A percentile compares a stretch with the other conserved stretches of the same genome.
phyloP scores from a whole-genome alignment of 2,329 filamentous ascomycete genomes.

The Chrysoporthe cubensis region DNA sequence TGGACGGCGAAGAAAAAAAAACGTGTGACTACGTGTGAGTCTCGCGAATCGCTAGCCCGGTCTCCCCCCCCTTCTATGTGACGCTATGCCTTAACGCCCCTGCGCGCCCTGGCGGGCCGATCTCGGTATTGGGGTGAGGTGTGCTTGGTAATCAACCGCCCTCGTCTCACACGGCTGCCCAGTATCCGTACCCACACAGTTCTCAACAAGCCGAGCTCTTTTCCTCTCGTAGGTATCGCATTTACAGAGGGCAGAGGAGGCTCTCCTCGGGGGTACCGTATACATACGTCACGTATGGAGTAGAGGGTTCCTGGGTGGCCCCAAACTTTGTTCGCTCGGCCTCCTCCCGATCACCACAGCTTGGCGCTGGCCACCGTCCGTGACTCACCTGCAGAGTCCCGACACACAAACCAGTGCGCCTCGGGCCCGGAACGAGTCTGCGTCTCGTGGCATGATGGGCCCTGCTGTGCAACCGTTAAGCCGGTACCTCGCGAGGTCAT shows the following conservation, averaged over 20 bases:
- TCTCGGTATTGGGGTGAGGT: slow-evolving; percentile 1
- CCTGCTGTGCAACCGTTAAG: slow-evolving; percentile 1
- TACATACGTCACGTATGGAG: no score
- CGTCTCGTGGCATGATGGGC: neutral
- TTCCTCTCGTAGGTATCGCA: neutral
- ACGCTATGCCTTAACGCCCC: neutral
- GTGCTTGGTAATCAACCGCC: slow-evolving; percentile 9
- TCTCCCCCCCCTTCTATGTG: neutral
- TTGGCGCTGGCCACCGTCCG: neutral
- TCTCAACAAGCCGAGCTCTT: no score
- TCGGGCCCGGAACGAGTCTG: slow-evolving; percentile 5
- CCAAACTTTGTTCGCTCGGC: neutral
- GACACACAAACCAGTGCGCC: neutral
- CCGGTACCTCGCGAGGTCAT: neutral
- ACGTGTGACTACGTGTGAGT: neutral
- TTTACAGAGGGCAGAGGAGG: neutral
- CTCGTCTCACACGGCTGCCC: neutral
- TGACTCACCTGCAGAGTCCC: slow-evolving; percentile 3
- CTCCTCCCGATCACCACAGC: neutral
- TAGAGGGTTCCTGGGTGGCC: no score
- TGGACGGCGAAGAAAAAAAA: neutral
- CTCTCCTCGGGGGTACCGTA: no score
- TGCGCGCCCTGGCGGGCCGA: slow-evolving; percentile 1
- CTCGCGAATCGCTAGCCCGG: neutral
- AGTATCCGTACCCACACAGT: neutral